Conservation (phyloP, 352 stramenopile species). For the Saprolegnia parasitica region DNA sequence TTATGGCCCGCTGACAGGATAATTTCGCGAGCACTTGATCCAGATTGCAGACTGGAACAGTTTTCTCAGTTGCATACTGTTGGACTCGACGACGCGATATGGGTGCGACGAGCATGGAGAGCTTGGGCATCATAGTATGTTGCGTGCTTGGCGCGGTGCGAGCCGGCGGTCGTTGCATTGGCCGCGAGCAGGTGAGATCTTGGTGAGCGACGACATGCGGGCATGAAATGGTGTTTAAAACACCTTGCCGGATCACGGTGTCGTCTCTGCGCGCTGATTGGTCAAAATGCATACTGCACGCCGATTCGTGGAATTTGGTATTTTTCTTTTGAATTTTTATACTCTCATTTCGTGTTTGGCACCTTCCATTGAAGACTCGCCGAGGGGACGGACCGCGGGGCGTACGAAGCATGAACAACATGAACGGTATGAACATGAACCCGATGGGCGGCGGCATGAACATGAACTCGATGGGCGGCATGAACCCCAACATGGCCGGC, state of each 20-base stretch:
- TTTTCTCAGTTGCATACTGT: too few species aligned
- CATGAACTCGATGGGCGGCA: constrained; percentile 54
- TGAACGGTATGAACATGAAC: constrained; percentile 39
- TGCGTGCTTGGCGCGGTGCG: too few species aligned
- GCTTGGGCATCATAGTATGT: too few species aligned
- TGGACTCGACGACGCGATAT: too few species aligned
- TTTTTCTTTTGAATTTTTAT: constrained; percentile 14
- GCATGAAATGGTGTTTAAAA: background rate
- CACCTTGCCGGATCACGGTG: background rate
- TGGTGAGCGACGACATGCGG: background rate
- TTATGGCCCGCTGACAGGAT: too few species aligned
- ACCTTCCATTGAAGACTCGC: constrained; percentile 18
- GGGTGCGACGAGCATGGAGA: too few species aligned
- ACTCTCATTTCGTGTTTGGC: constrained; percentile 18
- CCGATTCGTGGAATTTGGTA: constrained; percentile 11
- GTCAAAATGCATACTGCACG: background rate
- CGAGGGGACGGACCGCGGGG: background rate
- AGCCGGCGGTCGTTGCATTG: too few species aligned
- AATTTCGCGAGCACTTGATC: too few species aligned
- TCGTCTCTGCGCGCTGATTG: background rate
- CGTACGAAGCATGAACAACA: constrained; percentile 8
- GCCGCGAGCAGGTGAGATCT: too few species aligned
- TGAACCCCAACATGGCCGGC: constrained; percentile 23
- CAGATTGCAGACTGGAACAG: too few species aligned
- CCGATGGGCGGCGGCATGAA: constrained; percentile 39